Percentiles rank a stretch among this genome's conserved stretches.
Conservation (phyloP, 1,284 basidiomycete species). For the Tylopilus sp. region DNA sequence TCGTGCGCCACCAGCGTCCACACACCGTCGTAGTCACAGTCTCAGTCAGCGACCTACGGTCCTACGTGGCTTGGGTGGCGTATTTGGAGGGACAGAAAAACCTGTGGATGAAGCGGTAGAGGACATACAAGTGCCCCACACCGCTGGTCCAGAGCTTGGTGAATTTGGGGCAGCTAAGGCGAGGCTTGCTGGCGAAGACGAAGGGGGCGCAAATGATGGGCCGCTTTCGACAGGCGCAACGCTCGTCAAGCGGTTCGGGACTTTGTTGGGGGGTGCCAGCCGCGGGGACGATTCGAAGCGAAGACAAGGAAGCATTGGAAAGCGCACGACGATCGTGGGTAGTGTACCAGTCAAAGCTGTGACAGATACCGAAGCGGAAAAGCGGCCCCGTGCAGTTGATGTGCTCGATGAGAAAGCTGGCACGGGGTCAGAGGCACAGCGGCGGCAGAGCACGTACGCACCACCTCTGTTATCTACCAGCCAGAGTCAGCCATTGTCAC, state of each 20-base stretch:
- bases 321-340: constrained; percentile 63
- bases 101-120: constrained; percentile 54
- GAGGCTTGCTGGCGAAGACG: constrained; percentile 46
- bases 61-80: constrained; percentile 51
- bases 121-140: constrained; percentile 56
- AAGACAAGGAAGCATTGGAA: constrained; percentile 50
- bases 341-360: constrained; percentile 59
- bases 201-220: constrained; percentile 35
- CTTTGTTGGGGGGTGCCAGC: constrained; percentile 63
- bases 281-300: constrained; percentile 54
- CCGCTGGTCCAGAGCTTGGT: constrained; percentile 67
- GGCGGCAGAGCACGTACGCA: constrained; percentile 46
- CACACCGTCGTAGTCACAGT: constrained; percentile 79
- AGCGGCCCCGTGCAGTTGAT: constrained; percentile 21
- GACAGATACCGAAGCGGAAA: constrained; percentile 42
- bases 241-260: constrained; percentile 81
- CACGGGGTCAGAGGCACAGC: constrained; percentile 31
- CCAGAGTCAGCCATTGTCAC: constrained; percentile 67
- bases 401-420: constrained; percentile 25
- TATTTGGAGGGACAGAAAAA: constrained; percentile 60
- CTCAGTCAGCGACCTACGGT: constrained; percentile 76
- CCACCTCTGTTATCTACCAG: constrained; percentile 54
- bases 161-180: constrained; percentile 57
- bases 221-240: constrained; percentile 69
- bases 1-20: constrained; percentile 72